These are phyloP conservation scores for Blakeslea trispora DNA, from an alignment of 371 early-diverging fungal genomes.

Conservation along the genomic window DNA sequence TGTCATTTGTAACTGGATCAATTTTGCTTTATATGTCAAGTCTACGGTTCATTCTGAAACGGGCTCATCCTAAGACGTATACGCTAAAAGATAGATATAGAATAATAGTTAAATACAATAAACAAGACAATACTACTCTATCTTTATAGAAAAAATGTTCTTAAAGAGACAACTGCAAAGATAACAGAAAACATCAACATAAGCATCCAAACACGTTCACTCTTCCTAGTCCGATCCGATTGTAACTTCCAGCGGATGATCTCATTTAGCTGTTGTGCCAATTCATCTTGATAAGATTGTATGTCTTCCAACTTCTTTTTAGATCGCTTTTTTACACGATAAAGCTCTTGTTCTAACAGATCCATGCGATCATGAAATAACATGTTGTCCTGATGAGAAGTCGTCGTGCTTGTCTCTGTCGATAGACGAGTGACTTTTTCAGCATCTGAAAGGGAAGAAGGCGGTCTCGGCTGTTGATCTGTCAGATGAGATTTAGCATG, in stretches of 20 bases:
- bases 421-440: constrained; percentile 1
- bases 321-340: constrained; percentile 30
- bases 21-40: too few relatives aligned
- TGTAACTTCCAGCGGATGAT: constrained; percentile 30
- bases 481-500: background rate
- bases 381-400: constrained; percentile 20
- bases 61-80: too few relatives aligned
- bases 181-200: constrained; percentile 20
- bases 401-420: constrained; percentile 6
- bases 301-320: constrained; percentile 37
- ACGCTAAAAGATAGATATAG: too few relatives aligned
- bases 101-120: too few relatives aligned
- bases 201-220: constrained; percentile 44
- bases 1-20: too few relatives aligned
- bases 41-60: too few relatives aligned
- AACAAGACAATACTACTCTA: too few relatives aligned
- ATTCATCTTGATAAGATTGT: constrained; percentile 22
- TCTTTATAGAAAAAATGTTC: constrained; percentile 2
- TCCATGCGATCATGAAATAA: constrained; percentile 51
- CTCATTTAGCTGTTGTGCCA: constrained; percentile 31
- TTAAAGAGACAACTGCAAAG: constrained; percentile 2
- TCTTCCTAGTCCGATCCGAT: constrained; percentile 26
- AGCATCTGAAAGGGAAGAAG: background rate
- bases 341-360: constrained; percentile 43
- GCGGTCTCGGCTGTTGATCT: background rate